Evolutionary conservation across 225 moss, liverwort and hornwort genomes (phyloP), one percentile per base, ranked within the genome.

Genomic region (Polytrichum commune): DNA sequence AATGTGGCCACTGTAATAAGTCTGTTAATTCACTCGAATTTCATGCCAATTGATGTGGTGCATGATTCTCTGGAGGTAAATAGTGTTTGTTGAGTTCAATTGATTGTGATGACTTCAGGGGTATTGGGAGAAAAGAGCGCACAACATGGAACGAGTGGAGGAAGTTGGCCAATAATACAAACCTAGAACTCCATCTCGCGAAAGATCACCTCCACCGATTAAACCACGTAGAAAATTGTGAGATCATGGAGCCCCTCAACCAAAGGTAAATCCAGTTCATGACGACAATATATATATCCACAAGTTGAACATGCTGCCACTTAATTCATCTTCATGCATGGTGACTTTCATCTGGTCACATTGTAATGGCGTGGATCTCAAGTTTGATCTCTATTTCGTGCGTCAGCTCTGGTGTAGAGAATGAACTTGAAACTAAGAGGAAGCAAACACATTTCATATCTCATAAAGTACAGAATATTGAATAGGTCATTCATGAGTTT

Each of bases 161-260:
- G 54, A 60, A 70, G 58, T 29, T 70, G 28, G 69, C 69, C 29
- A 70, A 33, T 8, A 70, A 70, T 29, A 58, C 69, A 27, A 54
- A 70, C 57, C 57, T 60, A 70, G 69, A 60, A 16, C 30, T 70
- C 23, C 30, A 70, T 19, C 16, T 60, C 29, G n/a, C 55, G 33
- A 70, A 70, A 32, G 69, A 60, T 60, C 46, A 46, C 16, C 69
- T 57, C 19, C 58, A 60, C 24, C 56, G 18, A 20, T 5, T 28
- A 3, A n/a, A 60, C 6, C 69, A 24, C 27, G 69, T 6, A 33
- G 26, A 32, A 70, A 58, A 70, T 70, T 70, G 57, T 33, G 32
- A 70, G 69, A 70, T 58, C 29, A 70, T 70, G 24, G 60, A 58
- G 57, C 7, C 18, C 57, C 32, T 70, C n/a, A 57, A 60, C 5